Evolutionary conservation across 78 protist genomes (phyloP), one percentile per base, ranked within the genome.

Genomic region (Polysphondylium violaceum): DNA sequence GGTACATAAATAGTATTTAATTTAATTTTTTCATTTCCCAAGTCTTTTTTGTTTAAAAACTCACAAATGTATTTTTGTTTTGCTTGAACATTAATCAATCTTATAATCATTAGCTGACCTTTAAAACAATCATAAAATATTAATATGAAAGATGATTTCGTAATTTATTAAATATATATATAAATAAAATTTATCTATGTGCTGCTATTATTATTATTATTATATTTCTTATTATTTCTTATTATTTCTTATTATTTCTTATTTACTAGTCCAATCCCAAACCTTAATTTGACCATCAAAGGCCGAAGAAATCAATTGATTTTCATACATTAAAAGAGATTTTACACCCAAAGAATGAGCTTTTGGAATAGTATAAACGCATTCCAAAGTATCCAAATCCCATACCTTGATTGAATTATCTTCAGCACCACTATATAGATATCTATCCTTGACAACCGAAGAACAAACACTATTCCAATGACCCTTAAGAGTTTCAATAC

Each of bases 331-430:
- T 9, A 74, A 17, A 25, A 83, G 27, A 44, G 78, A 58, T 23
- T 71, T 69, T 29, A 83, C 79, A 69, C 91, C 91, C 2, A 83
- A 68, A 8, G 79, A 58, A 59, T 83, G 91, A 40, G 79, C n/a
- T 44, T 83, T 83, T 69, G 60, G 91, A 21, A 64, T 41, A 8
- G 91, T 69, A 12, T 83, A 83, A 16, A 67, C 79, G 44, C 79
- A 69, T 43, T 83, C 91, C 1, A 83, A 60, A 23, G 91, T 55
- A 69, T 83, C 91, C 7, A 83, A 21, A 83, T 83, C 91, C 91
- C 91, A 83, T 36, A 83, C 91, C 25, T 83, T 83, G 23, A 83
- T 83, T 17, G 79, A 69, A 25, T 83, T 83, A 50, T 83, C 91
- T 44, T 83, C 91, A 21, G 76, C 16, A 33, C 91, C 91, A 69